Evolutionary conservation across 768 basidiomycete species (phyloP).

Genomic region (Gautieria morchelliformis): DNA sequence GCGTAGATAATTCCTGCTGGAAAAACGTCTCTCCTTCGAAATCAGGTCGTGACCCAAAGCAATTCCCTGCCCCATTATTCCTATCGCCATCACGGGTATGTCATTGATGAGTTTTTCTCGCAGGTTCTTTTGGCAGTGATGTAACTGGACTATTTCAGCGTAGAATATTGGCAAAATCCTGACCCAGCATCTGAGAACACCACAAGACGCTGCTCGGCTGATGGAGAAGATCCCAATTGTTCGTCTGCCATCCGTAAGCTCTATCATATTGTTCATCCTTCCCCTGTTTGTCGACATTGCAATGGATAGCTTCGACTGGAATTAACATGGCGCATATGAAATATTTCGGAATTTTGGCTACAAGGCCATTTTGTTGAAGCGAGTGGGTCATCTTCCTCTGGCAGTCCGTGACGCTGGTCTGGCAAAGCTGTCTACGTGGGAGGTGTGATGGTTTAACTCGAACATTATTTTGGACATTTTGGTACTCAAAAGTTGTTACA

Average conservation of each 20-base stretch:
- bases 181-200: conserved; percentile 34
- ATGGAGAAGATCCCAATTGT: conserved; percentile 41
- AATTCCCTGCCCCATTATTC: neutral
- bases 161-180: conserved; percentile 42
- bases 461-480: too few relatives aligned
- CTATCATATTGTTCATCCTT: neutral
- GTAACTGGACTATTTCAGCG: conserved; percentile 17
- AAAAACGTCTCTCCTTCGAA: neutral
- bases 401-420: too few relatives aligned
- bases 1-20: neutral
- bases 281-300: neutral
- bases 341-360: conserved; percentile 3
- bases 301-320: conserved; percentile 2
- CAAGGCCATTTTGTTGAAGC: neutral
- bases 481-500: too few relatives aligned
- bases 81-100: conserved; percentile 44
- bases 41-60: neutral
- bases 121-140: neutral
- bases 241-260: conserved; percentile 32
- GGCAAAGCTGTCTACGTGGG: too few relatives aligned
- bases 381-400: too few relatives aligned
- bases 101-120: neutral
- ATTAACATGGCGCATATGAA: neutral
- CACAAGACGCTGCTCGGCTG: conserved; percentile 31
- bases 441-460: too few relatives aligned